Base-by-base conservation (phyloP, 1,139 yeast species). In the Pichia sp. region DNA sequence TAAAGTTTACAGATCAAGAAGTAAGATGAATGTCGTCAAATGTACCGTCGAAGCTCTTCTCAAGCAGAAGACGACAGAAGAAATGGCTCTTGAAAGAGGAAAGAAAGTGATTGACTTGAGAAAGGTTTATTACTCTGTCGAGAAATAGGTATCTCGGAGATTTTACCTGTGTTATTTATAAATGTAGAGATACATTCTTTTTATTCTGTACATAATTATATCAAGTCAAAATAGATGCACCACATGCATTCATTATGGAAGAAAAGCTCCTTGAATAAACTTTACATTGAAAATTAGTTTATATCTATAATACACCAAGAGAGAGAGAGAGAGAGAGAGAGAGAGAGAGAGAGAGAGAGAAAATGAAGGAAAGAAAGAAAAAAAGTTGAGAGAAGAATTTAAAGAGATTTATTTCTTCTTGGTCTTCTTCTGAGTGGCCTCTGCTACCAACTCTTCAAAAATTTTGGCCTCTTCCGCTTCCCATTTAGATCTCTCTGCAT, bases 51-150 rank as follows among this genome's bases (percentile, higher is more conserved):
- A 89, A 67, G 97, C 97, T 1, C 78, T 95, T 60, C 69, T 74
- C 52, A 80, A 82, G 62, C 98, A 91, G 70, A 81, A 82, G 60
- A 77, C 95, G 13, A 78, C 89, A 61, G 95, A 88, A 62, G 96
- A 90, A 63, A 79, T 93, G 68, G 97, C 98, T 22, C 78, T 84
- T 51, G 87, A 86, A 61, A 82, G 99, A 73, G 99, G 99, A 57
- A 93, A 91, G 79, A 89, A 89, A 78, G 79, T 93, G 65, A 90
- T 90, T 46, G 98, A 93, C 70, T 85, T 93, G 66, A 85, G 96
- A 70, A 87, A 87, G 73, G 84, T 89, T 43, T 93, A 93, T 74
- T 91, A 86, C 70, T 82, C 91, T 53, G 61, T 64, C 43, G 62
- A 60, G 46, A 57, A 56, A 46, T 44, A 47, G 37, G 23, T 19